Conservation (phyloP, 2,329 filamentous ascomycete genomes). For the Leptographium lundbergii region DNA sequence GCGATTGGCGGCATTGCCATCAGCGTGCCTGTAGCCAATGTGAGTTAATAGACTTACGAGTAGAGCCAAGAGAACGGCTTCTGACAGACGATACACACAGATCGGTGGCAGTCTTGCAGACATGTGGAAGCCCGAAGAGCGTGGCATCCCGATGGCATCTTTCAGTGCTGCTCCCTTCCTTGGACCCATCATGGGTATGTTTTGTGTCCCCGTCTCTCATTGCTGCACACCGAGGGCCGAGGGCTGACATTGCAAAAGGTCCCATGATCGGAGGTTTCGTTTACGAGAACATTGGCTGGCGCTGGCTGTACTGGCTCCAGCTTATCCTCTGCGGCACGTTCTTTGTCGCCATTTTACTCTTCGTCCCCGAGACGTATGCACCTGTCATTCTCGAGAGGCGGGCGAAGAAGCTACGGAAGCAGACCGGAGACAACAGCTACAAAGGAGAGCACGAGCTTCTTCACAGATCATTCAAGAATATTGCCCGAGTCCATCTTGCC, state of each 20-base stretch:
- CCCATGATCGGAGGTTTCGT: constrained; percentile 3
- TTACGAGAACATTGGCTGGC: constrained; percentile 11
- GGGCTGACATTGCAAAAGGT: background rate
- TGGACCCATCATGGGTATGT: constrained; percentile 29
- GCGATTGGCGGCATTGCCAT: constrained; percentile 50
- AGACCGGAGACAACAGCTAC: constrained; percentile 18
- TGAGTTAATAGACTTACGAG: constrained; percentile 19
- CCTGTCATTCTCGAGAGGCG: constrained; percentile 37
- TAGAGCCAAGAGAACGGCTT: background rate
- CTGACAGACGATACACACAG: background rate
- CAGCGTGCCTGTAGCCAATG: constrained; percentile 48
- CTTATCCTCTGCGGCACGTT: constrained; percentile 4
- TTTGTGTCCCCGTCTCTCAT: background rate
- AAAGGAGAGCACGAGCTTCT: constrained; percentile 44
- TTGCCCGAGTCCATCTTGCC: constrained; percentile 54
- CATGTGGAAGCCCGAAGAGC: constrained; percentile 42
- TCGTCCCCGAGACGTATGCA: constrained; percentile 21
- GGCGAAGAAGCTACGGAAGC: constrained; percentile 33
- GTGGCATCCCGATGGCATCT: constrained; percentile 42
- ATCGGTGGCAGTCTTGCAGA: constrained; percentile 53
- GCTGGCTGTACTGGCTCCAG: constrained; percentile 5
- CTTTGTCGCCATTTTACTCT: constrained; percentile 13
- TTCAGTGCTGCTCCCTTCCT: constrained; percentile 30
- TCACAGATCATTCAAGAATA: constrained; percentile 39
- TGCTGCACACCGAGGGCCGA: background rate